Base-by-base conservation (phyloP, 805 yeast genomes). In the Candida silvicultrix region DNA sequence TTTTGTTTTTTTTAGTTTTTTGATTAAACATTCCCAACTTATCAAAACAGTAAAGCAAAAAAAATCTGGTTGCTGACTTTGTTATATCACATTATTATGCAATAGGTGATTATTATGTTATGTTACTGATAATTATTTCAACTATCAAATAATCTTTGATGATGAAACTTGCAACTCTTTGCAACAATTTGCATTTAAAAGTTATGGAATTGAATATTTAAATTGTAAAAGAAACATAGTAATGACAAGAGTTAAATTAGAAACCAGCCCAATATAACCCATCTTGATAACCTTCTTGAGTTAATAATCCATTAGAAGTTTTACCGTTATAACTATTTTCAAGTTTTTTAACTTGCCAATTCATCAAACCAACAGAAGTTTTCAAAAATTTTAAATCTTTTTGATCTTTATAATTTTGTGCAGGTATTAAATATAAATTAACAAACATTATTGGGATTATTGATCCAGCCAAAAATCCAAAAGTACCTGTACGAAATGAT, bases 221-320 rank as follows among this genome's bases (percentile, higher is more conserved):
- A 31, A n/a, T n/a, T n/a, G n/a, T n/a, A n/a, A n/a, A n/a, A n/a
- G n/a, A n/a, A n/a, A n/a, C n/a, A n/a, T n/a, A n/a, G n/a, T n/a
- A n/a, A n/a, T n/a, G n/a, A n/a, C n/a, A n/a, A n/a, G n/a, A n/a
- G n/a, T n/a, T n/a, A n/a, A n/a, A 20, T 49, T 43, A 59, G 44
- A 59, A 59, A 1, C 63, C 63, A n/a, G 63, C 63, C 63, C 63
- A 59, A 49, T 59, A 59, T 20, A 59, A 48, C 4, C 60, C 60
- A 40, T 59, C 63, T 34, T 49, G 52, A 41, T 57, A 58, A 1
- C 47, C 42, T 7, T 55, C 58, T n/a, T 47, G 46, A 21, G 42
- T 51, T 23, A 51, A 31, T 19, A 28, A 31, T 2, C 36, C 31
- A 6, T 21, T n/a, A 19, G 10, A 11, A 5, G 12, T 4, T 8